Evolutionary conservation across 208 protist genomes (phyloP), one percentile per base, ranked within the genome.

Genomic region (Porcisia hertigi): DNA sequence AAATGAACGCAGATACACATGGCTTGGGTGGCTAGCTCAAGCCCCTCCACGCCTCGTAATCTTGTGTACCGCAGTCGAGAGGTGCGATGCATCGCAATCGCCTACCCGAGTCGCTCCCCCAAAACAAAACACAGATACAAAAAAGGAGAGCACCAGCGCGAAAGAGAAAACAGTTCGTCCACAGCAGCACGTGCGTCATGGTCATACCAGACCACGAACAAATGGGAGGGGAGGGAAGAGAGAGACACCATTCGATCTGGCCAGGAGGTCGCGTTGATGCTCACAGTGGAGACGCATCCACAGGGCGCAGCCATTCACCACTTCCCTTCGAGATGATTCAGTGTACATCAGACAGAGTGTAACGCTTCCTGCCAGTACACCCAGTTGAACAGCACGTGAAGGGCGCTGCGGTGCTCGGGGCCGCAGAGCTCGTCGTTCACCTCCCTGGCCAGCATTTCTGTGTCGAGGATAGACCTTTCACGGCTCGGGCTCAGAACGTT

Each of bases 331-430:
- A 14, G 12, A 67, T 18, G 11, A 36, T 34, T 65, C 25, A 34
- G n/a, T n/a, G 23, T 18, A 45, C 25, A 7, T 72, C 69, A 72
- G 9, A 14, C 8, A 3, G 2, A 14, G 20, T 72, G 53, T 53
- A 71, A 64, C 54, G 57, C 72, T 36, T 83, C 73, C 66, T 92
- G 92, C 83, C 84, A 92, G 36, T 88, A 86, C 1, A 86, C 78
- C 92, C 92, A 96, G 11, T 87, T 83, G 25, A 92, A 77, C 41
- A 94, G 77, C 16, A 96, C 83, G 30, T 92, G 80, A 36, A 96
- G 75, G 14, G 86, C 85, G 64, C 83, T 94, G 23, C 82, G 84
- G 52, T 79, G 79, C 7, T 69, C 45, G 20, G 63, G 59, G 30
- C 73, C 75, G 52, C 67, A 94, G 20, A 96, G 77, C 30, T 83